Base-by-base conservation (phyloP, 164 flowering plant species). In the Cinnamomum micranthum region DNA sequence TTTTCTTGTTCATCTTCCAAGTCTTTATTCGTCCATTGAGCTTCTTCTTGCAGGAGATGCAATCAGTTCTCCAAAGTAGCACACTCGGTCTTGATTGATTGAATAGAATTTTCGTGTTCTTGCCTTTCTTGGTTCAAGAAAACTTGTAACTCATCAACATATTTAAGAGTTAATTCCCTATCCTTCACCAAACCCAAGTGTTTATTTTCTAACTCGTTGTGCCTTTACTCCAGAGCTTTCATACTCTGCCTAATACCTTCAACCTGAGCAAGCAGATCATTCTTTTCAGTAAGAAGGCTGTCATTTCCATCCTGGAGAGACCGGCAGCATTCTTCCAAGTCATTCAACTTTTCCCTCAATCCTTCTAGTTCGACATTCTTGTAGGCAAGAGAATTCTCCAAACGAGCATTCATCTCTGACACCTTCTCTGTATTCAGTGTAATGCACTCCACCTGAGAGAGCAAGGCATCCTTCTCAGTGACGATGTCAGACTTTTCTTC, bases 331-430 rank as follows among this genome's bases (percentile, higher is more conserved):
- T 90, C 93, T 75, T 89, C 95, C 60, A 91, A 82, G 74, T 86
- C 80, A 82, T 86, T 89, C 47, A 89, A 88, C 73, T 83, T 87
- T 50, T 58, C 79, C 73, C 88, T 85, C 77, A 87, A 77, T 52
- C 88, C 84, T 82, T 88, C 91, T 35, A 90, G 87, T 85, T 95
- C 95, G 78, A 74, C 72, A 78, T 83, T 88, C 65, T 88, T 90
- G 81, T 77, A 80, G 68, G 81, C 83, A 1, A 95, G 82, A 50
- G 92, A 87, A 74, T 75, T 85, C 79, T 95, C 94, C 77, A 92
- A 85, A 33, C 72, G 70, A 31, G 80, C 17, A 76, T 88, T 90
- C 80, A 83, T 88, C 82, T 86, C 91, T 68, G 86, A 66, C 71
- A 91, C 88, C 71, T 84, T 87, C 80, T 86, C 89, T 82, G 89